phyloP scores from a whole-genome alignment of 2,329 filamentous ascomycete species.

The Penicillium sp. region DNA sequence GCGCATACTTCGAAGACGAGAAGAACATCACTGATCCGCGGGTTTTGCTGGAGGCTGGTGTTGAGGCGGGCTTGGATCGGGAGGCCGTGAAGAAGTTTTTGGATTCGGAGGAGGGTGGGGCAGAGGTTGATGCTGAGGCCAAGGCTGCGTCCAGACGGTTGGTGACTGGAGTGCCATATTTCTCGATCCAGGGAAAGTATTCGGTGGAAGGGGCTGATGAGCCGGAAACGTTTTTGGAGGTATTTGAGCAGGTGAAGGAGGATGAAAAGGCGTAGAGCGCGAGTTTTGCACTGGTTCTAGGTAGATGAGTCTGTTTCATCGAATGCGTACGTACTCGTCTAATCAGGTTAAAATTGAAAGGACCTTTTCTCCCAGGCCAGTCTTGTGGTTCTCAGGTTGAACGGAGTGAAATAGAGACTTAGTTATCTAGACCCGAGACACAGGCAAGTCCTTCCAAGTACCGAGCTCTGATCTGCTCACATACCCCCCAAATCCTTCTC shows the following conservation, averaged over 20 bases:
- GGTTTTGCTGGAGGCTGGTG: slow-evolving; percentile 57
- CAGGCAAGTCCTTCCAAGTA: neutral
- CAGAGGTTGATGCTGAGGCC: slow-evolving; percentile 62
- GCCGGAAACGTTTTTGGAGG: slow-evolving; percentile 64
- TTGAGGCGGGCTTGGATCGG: slow-evolving; percentile 58
- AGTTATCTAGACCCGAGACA: neutral
- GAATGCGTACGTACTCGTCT: neutral
- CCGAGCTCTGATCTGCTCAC: neutral
- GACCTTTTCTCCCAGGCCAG: too few species aligned
- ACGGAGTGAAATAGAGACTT: neutral
- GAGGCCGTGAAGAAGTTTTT: slow-evolving; percentile 60
- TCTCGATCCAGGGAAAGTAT: slow-evolving; percentile 70
- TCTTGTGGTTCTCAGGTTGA: too few species aligned
- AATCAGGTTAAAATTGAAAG: neutral
- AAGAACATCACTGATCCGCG: slow-evolving; percentile 64
- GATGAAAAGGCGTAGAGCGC: slow-evolving; percentile 23
- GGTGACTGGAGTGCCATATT: slow-evolving; percentile 73
- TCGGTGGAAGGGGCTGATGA: slow-evolving; percentile 74
- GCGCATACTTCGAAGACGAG: slow-evolving; percentile 66
- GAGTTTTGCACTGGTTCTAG: neutral
- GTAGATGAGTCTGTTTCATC: too few species aligned
- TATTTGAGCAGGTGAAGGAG: slow-evolving; percentile 65
- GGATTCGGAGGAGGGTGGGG: slow-evolving; percentile 57
- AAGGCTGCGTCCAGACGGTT: slow-evolving; percentile 55
- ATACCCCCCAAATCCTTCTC: neutral